Evolutionary conservation across 768 basidiomycete species (phyloP).

Genomic region (Lyophyllum decastes): DNA sequence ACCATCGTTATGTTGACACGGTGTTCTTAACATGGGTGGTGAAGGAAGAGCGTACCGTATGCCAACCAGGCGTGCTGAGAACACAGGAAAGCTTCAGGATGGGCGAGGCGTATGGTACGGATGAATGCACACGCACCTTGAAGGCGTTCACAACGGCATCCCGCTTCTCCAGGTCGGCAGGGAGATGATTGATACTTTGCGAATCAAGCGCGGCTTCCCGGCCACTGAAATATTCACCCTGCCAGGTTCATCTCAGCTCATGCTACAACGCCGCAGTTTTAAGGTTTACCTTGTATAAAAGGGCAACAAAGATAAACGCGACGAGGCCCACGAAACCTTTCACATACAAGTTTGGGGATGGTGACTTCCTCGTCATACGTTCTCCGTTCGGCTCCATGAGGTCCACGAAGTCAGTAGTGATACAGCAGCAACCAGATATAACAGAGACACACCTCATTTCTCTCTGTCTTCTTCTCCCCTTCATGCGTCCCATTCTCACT

Average conservation of each 20-base stretch:
- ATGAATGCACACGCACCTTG: slow-evolving; percentile 48
- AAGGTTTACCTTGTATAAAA: slow-evolving; percentile 15
- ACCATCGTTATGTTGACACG: no score
- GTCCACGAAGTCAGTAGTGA: background rate
- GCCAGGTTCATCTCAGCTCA: background rate
- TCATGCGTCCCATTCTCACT: slow-evolving; percentile 3
- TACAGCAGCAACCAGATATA: background rate
- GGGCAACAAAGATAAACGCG: slow-evolving; percentile 6
- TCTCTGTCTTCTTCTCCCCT: background rate
- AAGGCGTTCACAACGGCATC: slow-evolving; percentile 79
- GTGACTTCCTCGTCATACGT: background rate
- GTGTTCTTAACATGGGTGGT: background rate
- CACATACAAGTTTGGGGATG: background rate
- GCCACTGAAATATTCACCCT: slow-evolving; percentile 6
- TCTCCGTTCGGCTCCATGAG: background rate
- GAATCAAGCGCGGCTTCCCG: background rate
- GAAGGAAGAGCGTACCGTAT: slow-evolving; percentile 50
- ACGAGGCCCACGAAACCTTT: slow-evolving; percentile 9
- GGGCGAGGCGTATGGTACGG: background rate
- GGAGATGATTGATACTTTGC: slow-evolving; percentile 8
- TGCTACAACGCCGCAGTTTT: background rate
- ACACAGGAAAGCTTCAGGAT: background rate
- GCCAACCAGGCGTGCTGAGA: slow-evolving; percentile 82
- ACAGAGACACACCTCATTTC: background rate
- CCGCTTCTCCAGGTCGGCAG: slow-evolving; percentile 60